These are phyloP conservation scores for Zasmidium cellare DNA, from an alignment of 2,329 filamentous ascomycete species.

Conservation along the genomic window DNA sequence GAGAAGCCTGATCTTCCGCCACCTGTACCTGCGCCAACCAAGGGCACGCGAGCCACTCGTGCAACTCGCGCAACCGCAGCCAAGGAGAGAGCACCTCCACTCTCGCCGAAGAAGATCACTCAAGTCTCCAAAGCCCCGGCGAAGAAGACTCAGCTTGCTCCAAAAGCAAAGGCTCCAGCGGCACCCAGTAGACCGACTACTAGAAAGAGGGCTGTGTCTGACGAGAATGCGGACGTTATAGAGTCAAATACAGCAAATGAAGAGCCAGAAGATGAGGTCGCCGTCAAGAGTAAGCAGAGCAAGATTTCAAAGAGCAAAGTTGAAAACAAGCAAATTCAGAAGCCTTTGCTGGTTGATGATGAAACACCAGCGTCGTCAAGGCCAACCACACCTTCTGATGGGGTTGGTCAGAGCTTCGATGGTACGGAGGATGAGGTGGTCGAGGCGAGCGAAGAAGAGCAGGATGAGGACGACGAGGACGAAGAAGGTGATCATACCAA, in stretches of 20 bases:
- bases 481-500: constrained; percentile 15
- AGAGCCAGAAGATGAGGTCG: constrained; percentile 9
- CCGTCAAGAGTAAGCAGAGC: neutral
- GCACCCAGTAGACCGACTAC: constrained; percentile 6
- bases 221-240: constrained; percentile 32
- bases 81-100: constrained; percentile 26
- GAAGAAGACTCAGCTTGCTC: constrained; percentile 9
- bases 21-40: constrained; percentile 4
- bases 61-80: constrained; percentile 24
- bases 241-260: constrained; percentile 9
- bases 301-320: neutral
- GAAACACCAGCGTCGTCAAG: constrained; percentile 25
- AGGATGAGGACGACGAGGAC: constrained; percentile 9
- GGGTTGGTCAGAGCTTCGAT: neutral
- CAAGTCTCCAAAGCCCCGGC: constrained; percentile 30
- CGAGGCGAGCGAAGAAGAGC: constrained; percentile 6
- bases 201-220: constrained; percentile 24
- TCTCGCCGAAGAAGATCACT: constrained; percentile 40
- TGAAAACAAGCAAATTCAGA: neutral
- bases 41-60: constrained; percentile 17
- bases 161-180: constrained; percentile 14
- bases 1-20: constrained; percentile 2
- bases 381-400: constrained; percentile 22
- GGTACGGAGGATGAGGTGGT: neutral
- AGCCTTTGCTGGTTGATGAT: constrained; percentile 11